Evolutionary conservation across 2,329 filamentous ascomycete genomes (phyloP).

Genomic region (Colletotrichum tofieldiae): DNA sequence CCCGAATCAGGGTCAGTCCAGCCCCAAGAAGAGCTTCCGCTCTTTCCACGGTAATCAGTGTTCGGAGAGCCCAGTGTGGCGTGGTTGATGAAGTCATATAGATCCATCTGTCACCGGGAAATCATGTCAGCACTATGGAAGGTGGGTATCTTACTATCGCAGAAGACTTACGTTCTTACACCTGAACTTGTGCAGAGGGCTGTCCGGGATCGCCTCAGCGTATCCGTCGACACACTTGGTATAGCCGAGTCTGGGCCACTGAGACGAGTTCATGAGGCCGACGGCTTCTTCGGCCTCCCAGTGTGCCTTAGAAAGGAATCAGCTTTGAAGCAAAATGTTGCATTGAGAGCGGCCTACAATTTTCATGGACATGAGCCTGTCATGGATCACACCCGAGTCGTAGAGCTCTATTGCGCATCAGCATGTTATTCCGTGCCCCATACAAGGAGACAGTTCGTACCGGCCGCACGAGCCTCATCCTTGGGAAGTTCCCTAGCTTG

Average conservation of each 20-base stretch:
- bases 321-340: background rate
- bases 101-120: slow-evolving; percentile 54
- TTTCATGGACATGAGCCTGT: slow-evolving; percentile 45
- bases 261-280: slow-evolving; percentile 45
- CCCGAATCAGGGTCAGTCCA: slow-evolving; percentile 59
- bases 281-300: slow-evolving; percentile 44
- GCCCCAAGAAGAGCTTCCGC: slow-evolving; percentile 56
- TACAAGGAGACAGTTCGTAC: background rate
- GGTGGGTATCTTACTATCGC: background rate
- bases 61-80: slow-evolving; percentile 62
- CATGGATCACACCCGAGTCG: slow-evolving; percentile 46
- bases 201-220: slow-evolving; percentile 45
- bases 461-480: slow-evolving; percentile 44
- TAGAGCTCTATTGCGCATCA: slow-evolving; percentile 43
- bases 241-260: slow-evolving; percentile 46
- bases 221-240: slow-evolving; percentile 46
- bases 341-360: background rate
- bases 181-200: slow-evolving; percentile 45
- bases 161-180: slow-evolving; percentile 44
- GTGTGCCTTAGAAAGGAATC: slow-evolving; percentile 10
- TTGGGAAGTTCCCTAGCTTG: slow-evolving; percentile 44
- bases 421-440: background rate
- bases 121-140: no score
- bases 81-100: slow-evolving; percentile 69
- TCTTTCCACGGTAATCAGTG: slow-evolving; percentile 43